Conservation (phyloP, 78 protist genomes). For the Dictyostelium discoideum region dicty_2.7 NC_007091.3:1014501-1015000, state of each 20-base stretch:
- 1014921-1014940: slow-evolving; percentile 21
- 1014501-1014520: background rate
- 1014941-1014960: slow-evolving; percentile 54
- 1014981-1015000: slow-evolving; percentile 46
- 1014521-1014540: slow-evolving; percentile 1
- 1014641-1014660: too few relatives aligned
- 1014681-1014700: background rate
- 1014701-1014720: background rate
- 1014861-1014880: slow-evolving; percentile 70
- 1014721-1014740: background rate
- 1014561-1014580: slow-evolving; percentile 5
- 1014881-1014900: slow-evolving; percentile 46
- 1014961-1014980: slow-evolving; percentile 58
- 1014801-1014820: background rate
- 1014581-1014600: background rate
- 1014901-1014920: slow-evolving; percentile 36
- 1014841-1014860: slow-evolving; percentile 56
- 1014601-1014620: slow-evolving; percentile 57
- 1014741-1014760: slow-evolving; percentile 65
- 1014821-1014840: slow-evolving; percentile 49
- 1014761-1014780: slow-evolving; percentile 28
- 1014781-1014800: background rate
- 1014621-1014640: slow-evolving; percentile 44
- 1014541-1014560: background rate
- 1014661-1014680: background rate